These are phyloP conservation scores for Krasilnikovozyma curviuscula DNA, from an alignment of 768 basidiomycete genomes.

Conservation along the genomic window DNA sequence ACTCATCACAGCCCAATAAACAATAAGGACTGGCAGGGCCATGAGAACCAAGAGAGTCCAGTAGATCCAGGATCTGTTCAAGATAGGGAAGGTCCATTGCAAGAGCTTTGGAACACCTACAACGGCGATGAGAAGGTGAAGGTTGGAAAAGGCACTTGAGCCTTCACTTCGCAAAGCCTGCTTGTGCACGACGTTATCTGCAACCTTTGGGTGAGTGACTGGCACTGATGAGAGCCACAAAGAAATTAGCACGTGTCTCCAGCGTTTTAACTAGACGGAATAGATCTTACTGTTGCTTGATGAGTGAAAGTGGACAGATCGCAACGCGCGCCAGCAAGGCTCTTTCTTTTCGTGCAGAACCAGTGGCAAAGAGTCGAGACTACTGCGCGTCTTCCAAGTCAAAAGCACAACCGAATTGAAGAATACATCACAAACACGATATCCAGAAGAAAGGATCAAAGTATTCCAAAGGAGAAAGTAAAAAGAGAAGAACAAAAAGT, in stretches of 20 bases:
- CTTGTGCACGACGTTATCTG: constrained; percentile 18
- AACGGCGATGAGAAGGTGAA: constrained; percentile 54
- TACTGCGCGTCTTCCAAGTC: too few relatives aligned
- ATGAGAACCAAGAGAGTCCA: constrained; percentile 54
- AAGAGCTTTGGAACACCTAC: constrained; percentile 64
- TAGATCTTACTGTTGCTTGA: background rate
- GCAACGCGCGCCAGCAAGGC: background rate
- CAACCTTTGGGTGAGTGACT: constrained; percentile 17
- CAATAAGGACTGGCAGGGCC: constrained; percentile 56
- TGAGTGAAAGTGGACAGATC: background rate
- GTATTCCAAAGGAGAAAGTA: too few relatives aligned
- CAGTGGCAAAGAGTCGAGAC: too few relatives aligned
- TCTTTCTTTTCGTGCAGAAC: too few relatives aligned
- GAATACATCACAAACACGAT: too few relatives aligned
- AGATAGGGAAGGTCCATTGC: constrained; percentile 60
- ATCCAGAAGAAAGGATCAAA: too few relatives aligned
- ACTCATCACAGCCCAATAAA: constrained; percentile 79
- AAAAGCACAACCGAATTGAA: too few relatives aligned
- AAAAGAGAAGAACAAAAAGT: too few relatives aligned
- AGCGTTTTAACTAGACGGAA: background rate
- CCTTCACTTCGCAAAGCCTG: constrained; percentile 27
- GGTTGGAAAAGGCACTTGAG: constrained; percentile 25
- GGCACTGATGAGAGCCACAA: constrained; percentile 13
- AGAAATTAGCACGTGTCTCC: background rate
- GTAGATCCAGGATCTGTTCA: constrained; percentile 74